Base-by-base conservation (phyloP, 177 flowering plant species). In the Vitis hybrid region DNA sequence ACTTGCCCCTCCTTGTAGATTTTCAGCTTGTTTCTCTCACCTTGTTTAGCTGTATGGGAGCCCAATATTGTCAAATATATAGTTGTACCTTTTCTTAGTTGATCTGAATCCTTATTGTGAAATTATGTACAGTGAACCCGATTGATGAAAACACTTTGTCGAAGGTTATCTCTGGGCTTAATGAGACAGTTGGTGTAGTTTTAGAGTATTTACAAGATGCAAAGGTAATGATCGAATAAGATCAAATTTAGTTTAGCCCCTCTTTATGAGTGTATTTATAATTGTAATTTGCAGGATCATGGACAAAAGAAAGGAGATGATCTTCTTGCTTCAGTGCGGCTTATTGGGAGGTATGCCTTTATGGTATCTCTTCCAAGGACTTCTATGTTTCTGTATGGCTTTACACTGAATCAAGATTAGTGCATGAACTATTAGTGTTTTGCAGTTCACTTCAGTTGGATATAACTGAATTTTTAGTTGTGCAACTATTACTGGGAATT, bases 201-300 rank as follows among this genome's bases (percentile, higher is more conserved):
- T 71, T 95, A 21, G 97, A 95, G 66, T 93, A 83, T 75, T 66
- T 95, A 60, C 86, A 89, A 85, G 99, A 95, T 89, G 96, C 97
- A 59, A 91, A 91, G 97, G 98, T 91, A 81, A 69, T 73, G 30
- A 3, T 6, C 23, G 8, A 57, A 18, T 14, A 57, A 8, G 7
- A 14, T 57, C 11, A 57, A 59, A 49, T 56, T 19, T 17, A 7
- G 11, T 56, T 48, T 51, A n/a, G 2, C 23, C 45, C 34, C 32
- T 51, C 21, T 45, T 32, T 56, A 6, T 60, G 17, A 3, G 34
- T 63, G 51, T 21, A 39, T 67, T 71, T 15, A 49, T 8, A 2
- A 65, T 65, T 50, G 11, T 32, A 11, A 57, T 65, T 76, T 78
- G 18, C 77, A 94, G 97, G 97, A 93, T 26, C 96, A 91, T 82